These are phyloP conservation scores for Acidiella bohemica DNA, from an alignment of 495 filamentous ascomycete species.

Conservation along the genomic window DNA sequence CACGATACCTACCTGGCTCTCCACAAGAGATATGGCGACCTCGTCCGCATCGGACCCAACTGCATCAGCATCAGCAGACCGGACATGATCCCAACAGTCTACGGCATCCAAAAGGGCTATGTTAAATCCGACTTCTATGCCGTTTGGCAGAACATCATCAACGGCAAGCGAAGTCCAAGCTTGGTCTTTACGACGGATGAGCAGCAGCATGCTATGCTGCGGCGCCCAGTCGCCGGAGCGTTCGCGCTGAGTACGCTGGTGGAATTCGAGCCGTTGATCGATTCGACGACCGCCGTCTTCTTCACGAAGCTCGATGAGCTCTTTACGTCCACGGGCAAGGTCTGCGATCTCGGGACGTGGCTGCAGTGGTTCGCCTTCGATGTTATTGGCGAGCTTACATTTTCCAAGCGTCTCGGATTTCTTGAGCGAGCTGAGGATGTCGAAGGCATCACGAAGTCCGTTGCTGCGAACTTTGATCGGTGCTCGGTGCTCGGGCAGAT, in stretches of 20 bases:
- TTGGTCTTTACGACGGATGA: slow-evolving; percentile 18
- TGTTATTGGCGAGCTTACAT: slow-evolving; percentile 32
- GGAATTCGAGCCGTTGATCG: slow-evolving; percentile 16
- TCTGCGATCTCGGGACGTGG: slow-evolving; percentile 31
- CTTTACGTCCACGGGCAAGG: slow-evolving; percentile 21
- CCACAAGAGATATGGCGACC: slow-evolving; percentile 30
- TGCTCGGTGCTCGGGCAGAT: slow-evolving; percentile 14
- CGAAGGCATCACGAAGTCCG: slow-evolving; percentile 24
- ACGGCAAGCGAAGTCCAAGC: slow-evolving; percentile 10
- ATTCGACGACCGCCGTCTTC: slow-evolving; percentile 15
- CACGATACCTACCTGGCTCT: slow-evolving; percentile 18
- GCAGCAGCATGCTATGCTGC: slow-evolving; percentile 15
- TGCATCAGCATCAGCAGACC: slow-evolving; percentile 28
- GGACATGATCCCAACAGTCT: slow-evolving; percentile 15
- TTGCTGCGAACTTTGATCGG: slow-evolving; percentile 7
- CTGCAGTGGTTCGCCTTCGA: slow-evolving; percentile 38
- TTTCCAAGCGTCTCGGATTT: slow-evolving; percentile 30
- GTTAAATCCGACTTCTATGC: slow-evolving; percentile 18
- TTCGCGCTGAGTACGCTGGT: slow-evolving; percentile 14
- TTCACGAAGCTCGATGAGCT: slow-evolving; percentile 13
- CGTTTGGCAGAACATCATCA: slow-evolving; percentile 18
- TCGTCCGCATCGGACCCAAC: slow-evolving; percentile 33
- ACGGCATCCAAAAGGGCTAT: slow-evolving; percentile 14
- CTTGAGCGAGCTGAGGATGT: slow-evolving; percentile 29
- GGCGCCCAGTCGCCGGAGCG: slow-evolving; percentile 9